Evolutionary conservation across 1,139 yeast genomes (phyloP).

Genomic region (Eremothecium gossypii): DNA sequence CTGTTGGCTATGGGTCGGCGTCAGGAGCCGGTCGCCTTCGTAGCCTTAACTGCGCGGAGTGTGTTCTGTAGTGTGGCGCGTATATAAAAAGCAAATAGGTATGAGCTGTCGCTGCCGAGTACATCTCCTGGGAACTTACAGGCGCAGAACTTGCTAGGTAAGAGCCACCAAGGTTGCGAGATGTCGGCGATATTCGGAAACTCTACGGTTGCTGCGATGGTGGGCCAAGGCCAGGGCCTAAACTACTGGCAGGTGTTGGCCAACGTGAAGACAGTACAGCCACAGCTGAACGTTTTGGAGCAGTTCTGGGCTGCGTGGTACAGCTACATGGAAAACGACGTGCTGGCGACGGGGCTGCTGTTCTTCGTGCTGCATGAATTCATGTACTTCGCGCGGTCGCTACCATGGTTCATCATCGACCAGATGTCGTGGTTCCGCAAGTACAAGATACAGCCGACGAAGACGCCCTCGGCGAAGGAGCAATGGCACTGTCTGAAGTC

Average conservation of each 20-base stretch:
- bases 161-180: constrained; percentile 7
- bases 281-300: constrained; percentile 42
- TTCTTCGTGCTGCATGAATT: constrained; percentile 68
- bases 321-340: constrained; percentile 61
- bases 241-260: constrained; percentile 30
- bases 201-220: constrained; percentile 27
- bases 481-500: constrained; percentile 88
- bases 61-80: no score
- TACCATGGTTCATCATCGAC: constrained; percentile 80
- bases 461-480: constrained; percentile 67
- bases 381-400: constrained; percentile 74
- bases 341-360: constrained; percentile 73
- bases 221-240: constrained; percentile 15
- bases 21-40: no score
- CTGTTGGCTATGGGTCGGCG: no score
- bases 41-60: no score
- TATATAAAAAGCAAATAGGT: no score
- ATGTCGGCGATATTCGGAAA: constrained; percentile 25
- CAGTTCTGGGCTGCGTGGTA: constrained; percentile 74
- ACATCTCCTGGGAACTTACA: no score
- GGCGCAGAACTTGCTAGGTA: no score
- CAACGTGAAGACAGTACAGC: constrained; percentile 32
- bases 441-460: constrained; percentile 75
- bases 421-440: constrained; percentile 63
- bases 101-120: no score